Evolutionary conservation across 108 stramenopile genomes (phyloP).

Genomic region (Stephanodiscus triporus): DNA sequence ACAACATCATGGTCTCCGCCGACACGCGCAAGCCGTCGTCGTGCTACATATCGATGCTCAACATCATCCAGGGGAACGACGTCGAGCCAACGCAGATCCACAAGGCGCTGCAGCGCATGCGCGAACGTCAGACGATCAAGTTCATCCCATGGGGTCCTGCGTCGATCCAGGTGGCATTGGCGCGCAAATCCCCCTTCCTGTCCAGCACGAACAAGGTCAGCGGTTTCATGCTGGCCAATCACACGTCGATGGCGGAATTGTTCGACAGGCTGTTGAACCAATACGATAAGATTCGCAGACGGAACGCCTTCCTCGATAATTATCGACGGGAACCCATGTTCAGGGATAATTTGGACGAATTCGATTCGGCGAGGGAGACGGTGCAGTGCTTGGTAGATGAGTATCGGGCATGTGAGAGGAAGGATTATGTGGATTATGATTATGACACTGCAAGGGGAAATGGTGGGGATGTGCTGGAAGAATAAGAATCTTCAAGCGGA

Average conservation of each 20-base stretch:
- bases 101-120: conserved; percentile 97
- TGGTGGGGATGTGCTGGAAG: conserved; percentile 17
- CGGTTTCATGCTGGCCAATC: conserved; percentile 98
- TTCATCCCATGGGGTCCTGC: conserved; percentile 99
- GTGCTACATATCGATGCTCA: conserved; percentile 97
- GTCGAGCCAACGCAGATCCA: conserved; percentile 98
- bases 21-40: conserved; percentile 87
- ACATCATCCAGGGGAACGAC: conserved; percentile 97
- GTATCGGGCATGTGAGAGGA: conserved; percentile 95
- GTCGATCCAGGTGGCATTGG: conserved; percentile 97
- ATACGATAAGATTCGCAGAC: conserved; percentile 92
- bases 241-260: conserved; percentile 95
- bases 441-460: conserved; percentile 22
- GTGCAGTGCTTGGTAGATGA: conserved; percentile 95
- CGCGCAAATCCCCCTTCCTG: conserved; percentile 94
- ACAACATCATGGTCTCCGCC: conserved; percentile 99
- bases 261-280: conserved; percentile 90
- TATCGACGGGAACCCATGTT: conserved; percentile 97
- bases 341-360: conserved; percentile 94
- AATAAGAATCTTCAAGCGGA: conserved; percentile 2
- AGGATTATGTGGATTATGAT: conserved; percentile 95
- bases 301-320: conserved; percentile 97
- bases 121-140: conserved; percentile 90
- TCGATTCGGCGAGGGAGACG: conserved; percentile 94
- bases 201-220: conserved; percentile 92